A percentile compares a stretch with the other conserved stretches of the same genome.
Evolutionary conservation across 2,329 filamentous ascomycete genomes (phyloP).

Genomic region (Fusarium agapanthi): DNA sequence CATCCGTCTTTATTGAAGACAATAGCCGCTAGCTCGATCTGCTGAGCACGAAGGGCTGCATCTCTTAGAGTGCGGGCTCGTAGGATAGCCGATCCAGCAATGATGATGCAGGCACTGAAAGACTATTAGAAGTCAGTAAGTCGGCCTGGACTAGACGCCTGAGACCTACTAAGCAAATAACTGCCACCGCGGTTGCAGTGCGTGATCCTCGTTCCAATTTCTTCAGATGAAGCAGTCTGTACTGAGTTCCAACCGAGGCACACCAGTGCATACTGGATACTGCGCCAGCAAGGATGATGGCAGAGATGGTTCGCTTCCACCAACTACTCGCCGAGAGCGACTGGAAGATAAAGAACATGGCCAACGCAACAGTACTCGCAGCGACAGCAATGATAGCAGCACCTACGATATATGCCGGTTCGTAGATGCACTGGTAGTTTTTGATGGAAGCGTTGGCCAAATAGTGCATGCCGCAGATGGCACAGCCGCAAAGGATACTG

Average conservation of each 20-base stretch:
- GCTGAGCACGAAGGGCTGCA: slow-evolving; percentile 67
- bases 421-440: slow-evolving; percentile 78
- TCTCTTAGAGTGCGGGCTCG: slow-evolving; percentile 61
- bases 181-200: slow-evolving; percentile 74
- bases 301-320: slow-evolving; percentile 77
- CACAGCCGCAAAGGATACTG: slow-evolving; percentile 75
- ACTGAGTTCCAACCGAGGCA: slow-evolving; percentile 75
- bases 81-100: slow-evolving; percentile 65
- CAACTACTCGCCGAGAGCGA: slow-evolving; percentile 79
- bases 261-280: slow-evolving; percentile 92
- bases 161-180: slow-evolving; percentile 71
- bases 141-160: rapidly evolving
- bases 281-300: slow-evolving; percentile 75
- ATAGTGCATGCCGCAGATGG: slow-evolving; percentile 88
- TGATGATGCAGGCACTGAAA: slow-evolving; percentile 65
- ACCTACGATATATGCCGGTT: slow-evolving; percentile 67
- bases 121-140: slow-evolving; percentile 55
- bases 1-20: slow-evolving; percentile 74
- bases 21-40: slow-evolving; percentile 66
- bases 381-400: slow-evolving; percentile 76
- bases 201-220: slow-evolving; percentile 52
- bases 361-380: slow-evolving; percentile 74
- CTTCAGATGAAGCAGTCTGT: slow-evolving; percentile 61
- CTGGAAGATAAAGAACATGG: slow-evolving; percentile 80
- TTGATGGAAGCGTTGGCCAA: slow-evolving; percentile 81